Evolutionary conservation across 495 filamentous ascomycete genomes (phyloP).

Genomic region (Aspergillus affinis): DNA sequence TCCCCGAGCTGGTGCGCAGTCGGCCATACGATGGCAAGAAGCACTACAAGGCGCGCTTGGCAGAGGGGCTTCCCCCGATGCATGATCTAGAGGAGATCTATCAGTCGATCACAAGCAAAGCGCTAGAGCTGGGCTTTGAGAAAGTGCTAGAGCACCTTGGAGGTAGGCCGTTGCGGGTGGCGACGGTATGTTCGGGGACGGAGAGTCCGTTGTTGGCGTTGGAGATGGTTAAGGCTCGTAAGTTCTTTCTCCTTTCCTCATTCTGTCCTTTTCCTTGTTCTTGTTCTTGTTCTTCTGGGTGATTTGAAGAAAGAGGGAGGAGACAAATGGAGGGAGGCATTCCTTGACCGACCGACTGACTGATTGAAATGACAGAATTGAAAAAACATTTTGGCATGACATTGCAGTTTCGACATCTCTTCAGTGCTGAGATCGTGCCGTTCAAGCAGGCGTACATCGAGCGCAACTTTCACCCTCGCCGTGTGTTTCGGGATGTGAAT

Average conservation of each 20-base stretch:
- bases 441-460: conserved; percentile 82
- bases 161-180: conserved; percentile 55
- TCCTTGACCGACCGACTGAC: background rate
- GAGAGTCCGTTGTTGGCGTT: conserved; percentile 75
- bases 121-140: conserved; percentile 35
- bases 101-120: conserved; percentile 40
- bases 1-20: conserved; percentile 21
- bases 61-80: conserved; percentile 43
- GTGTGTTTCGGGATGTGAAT: conserved; percentile 69
- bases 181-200: conserved; percentile 81
- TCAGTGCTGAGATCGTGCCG: conserved; percentile 76
- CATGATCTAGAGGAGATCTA: conserved; percentile 50
- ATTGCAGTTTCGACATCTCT: conserved; percentile 61
- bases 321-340: background rate
- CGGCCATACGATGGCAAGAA: conserved; percentile 10
- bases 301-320: background rate
- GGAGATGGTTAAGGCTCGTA: conserved; percentile 39
- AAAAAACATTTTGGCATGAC: conserved; percentile 18
- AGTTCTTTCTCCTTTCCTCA: background rate
- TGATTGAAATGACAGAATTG: conserved; percentile 25
- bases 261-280: background rate
- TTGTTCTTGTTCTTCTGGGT: background rate
- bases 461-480: conserved; percentile 62
- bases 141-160: conserved; percentile 38
- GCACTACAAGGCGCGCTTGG: conserved; percentile 20